Conservation (phyloP, 1,284 basidiomycete species). For the Rhodotorula sp. region DNA sequence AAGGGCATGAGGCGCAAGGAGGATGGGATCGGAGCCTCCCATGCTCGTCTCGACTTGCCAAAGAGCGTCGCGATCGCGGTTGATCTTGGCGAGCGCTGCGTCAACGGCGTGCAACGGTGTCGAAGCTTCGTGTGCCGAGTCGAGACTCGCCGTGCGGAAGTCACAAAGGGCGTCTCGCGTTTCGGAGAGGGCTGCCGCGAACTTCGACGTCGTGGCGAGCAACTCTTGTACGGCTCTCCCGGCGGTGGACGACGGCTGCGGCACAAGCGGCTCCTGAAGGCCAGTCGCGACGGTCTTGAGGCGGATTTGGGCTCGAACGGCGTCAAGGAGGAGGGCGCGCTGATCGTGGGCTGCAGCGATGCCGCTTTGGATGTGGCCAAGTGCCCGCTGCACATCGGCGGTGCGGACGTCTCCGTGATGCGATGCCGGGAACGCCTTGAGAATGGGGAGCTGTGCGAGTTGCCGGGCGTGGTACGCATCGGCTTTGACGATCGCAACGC, state of each 20-base stretch:
- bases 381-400: slow-evolving; percentile 76
- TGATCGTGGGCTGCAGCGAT: slow-evolving; percentile 30
- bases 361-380: slow-evolving; percentile 75
- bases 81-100: slow-evolving; percentile 10
- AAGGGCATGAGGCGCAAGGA: slow-evolving; percentile 14
- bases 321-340: slow-evolving; percentile 22
- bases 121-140: neutral
- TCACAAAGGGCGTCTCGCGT: slow-evolving; percentile 21
- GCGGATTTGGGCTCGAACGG: slow-evolving; percentile 5
- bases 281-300: slow-evolving; percentile 22
- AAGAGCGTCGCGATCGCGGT: slow-evolving; percentile 25
- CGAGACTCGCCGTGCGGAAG: slow-evolving; percentile 16
- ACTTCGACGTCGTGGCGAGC: slow-evolving; percentile 11
- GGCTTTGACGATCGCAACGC: slow-evolving; percentile 16
- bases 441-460: slow-evolving; percentile 64
- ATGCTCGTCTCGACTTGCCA: slow-evolving; percentile 5
- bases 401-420: slow-evolving; percentile 82
- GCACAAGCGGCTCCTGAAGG: neutral
- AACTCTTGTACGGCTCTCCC: slow-evolving; percentile 3
- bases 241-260: slow-evolving; percentile 1
- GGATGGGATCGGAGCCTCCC: slow-evolving; percentile 11
- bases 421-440: slow-evolving; percentile 64
- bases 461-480: slow-evolving; percentile 68
- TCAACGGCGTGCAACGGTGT: slow-evolving; percentile 14
- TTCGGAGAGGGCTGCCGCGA: slow-evolving; percentile 21